Evolutionary conservation across 495 filamentous ascomycete genomes (phyloP).

Genomic region (Symbiotaphrina buchneri): DNA sequence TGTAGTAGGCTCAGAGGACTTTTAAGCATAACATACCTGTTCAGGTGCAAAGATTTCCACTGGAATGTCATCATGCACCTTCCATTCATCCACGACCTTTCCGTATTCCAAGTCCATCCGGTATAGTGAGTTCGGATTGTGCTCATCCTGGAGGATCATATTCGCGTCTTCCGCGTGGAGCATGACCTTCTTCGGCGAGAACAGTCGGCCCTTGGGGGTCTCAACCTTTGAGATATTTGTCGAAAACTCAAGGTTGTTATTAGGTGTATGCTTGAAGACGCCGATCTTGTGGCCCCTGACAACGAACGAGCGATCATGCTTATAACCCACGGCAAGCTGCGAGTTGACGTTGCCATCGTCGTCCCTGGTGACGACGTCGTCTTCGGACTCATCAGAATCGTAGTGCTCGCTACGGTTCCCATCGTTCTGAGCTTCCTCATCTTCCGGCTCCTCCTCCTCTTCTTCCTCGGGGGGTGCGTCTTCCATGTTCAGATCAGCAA

Average conservation of each 20-base stretch:
- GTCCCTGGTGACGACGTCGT: conserved; percentile 49
- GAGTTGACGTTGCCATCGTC: conserved; percentile 80
- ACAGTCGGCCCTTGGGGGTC: conserved; percentile 67
- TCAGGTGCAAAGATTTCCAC: conserved; percentile 82
- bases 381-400: conserved; percentile 78
- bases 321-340: conserved; percentile 92
- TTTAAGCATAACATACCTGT: conserved; percentile 24
- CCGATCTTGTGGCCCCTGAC: conserved; percentile 94
- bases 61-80: conserved; percentile 90
- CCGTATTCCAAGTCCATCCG: conserved; percentile 97
- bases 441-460: conserved; percentile 41
- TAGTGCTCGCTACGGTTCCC: conserved; percentile 58
- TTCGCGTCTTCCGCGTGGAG: conserved; percentile 80
- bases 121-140: conserved; percentile 80
- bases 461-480: conserved; percentile 33
- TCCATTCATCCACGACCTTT: conserved; percentile 99
- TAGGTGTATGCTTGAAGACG: conserved; percentile 88
- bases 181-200: conserved; percentile 96
- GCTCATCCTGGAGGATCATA: conserved; percentile 72
- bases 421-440: conserved; percentile 35
- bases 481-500: conserved; percentile 86
- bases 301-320: conserved; percentile 91
- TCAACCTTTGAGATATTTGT: conserved; percentile 93
- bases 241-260: conserved; percentile 89
- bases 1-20: neutral